These are phyloP conservation scores for Cladosporium sp. DNA, from an alignment of 2,329 filamentous ascomycete genomes.

Conservation along the genomic window DNA sequence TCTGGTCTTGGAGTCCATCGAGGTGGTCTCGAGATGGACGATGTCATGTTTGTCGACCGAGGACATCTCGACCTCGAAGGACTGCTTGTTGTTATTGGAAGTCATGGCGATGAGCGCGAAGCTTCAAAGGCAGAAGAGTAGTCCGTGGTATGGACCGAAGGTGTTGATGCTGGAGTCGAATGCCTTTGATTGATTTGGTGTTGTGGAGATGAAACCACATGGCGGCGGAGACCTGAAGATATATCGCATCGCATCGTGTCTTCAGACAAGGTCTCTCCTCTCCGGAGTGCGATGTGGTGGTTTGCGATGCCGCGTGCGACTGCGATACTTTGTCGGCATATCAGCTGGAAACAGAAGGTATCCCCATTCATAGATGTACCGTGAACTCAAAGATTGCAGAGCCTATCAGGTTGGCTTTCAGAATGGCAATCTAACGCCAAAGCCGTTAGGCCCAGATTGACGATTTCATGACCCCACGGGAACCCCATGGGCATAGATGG, in stretches of 20 bases:
- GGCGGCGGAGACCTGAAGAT: constrained; percentile 10
- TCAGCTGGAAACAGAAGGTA: background rate
- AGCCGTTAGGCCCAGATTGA: no score
- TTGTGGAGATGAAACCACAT: constrained; percentile 9
- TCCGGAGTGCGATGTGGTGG: no score
- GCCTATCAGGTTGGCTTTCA: no score
- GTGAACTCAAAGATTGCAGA: no score
- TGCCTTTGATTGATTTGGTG: constrained; percentile 2
- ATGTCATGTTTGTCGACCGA: constrained; percentile 17
- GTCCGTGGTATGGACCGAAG: background rate
- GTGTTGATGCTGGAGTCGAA: background rate
- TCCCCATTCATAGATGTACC: background rate
- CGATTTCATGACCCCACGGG: constrained; percentile 5
- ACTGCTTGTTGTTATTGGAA: constrained; percentile 12
- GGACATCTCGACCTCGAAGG: constrained; percentile 10
- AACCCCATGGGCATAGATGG: background rate
- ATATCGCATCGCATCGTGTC: background rate
- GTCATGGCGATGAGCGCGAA: constrained; percentile 12
- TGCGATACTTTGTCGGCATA: constrained; percentile 1
- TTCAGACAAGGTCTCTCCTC: no score
- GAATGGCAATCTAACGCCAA: no score
- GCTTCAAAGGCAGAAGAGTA: constrained; percentile 7
- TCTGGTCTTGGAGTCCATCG: constrained; percentile 10
- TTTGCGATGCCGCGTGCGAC: no score
- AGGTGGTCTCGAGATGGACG: constrained; percentile 15